Evolutionary conservation across 2,329 filamentous ascomycete species (phyloP), one percentile per base, ranked within the genome.

Genomic region (Phialophora tarda): DNA sequence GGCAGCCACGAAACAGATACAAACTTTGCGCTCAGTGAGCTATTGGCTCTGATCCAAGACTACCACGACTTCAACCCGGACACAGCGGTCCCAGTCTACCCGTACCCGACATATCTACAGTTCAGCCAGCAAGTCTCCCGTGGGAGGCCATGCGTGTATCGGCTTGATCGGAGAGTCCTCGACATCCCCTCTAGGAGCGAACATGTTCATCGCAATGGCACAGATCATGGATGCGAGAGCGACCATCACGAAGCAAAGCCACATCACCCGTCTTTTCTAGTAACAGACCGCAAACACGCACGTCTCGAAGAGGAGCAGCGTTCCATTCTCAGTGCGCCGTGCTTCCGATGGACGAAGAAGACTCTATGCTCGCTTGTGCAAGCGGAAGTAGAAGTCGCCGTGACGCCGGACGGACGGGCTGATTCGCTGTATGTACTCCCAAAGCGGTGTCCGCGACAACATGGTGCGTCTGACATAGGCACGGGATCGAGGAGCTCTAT

Each of bases 61-160:
- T 73, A 72, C 44, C 71, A 70, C 50, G 64, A 65, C 26, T 71
- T 71, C 66, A 73, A 73, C 51, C 64, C 69, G 12, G 50, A 62
- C 17, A 61, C 51, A 4, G 56, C 55, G 3, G 66, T 72, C 34
- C 41, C 59, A 4, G 48, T 59, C 1, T 55, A 64, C n/a, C 59
- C 69, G 3, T 67, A 66, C 41, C 71, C 71, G 2, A 66, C 70
- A n/a, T 17, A 63, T 6, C 32, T 72, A 23, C 66, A 72, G 10
- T 73, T 72, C 67, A 66, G 64, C 54, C 69, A 71, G 59, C 70
- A 72, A 64, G 67, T 73, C 24, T 53, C 53, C n/a, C 65, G 65
- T 30, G 71, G 69, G 1, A 53, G 67, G 38, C 71, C 71, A 34
- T 71, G 69, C 41, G 59, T 72, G 7, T 70, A 70, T 26, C 59